phyloP scores from a whole-genome alignment of 1,284 basidiomycete genomes.

The Apiotrichum brassicae region DNA sequence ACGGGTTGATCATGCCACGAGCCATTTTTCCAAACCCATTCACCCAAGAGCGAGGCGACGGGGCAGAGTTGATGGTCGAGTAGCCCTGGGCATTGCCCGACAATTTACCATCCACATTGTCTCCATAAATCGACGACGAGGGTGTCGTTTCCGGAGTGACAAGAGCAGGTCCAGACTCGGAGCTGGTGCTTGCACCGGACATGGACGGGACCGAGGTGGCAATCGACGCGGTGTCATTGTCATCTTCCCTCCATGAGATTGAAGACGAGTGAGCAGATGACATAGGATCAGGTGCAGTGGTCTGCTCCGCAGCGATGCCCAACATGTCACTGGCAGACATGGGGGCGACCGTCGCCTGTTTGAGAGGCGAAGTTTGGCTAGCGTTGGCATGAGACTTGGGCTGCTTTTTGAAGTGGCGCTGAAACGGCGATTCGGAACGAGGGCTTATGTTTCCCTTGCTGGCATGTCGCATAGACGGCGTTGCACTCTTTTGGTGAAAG shows the following conservation, averaged over 20 bases:
- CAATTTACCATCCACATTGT: conserved; percentile 2
- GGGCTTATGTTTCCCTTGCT: conserved; percentile 8
- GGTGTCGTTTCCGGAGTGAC: conserved; percentile 18
- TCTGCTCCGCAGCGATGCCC: conserved; percentile 5
- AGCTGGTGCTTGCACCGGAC: conserved; percentile 5
- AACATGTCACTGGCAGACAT: conserved; percentile 19
- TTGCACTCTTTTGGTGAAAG: conserved; percentile 34
- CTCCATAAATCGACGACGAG: conserved; percentile 12
- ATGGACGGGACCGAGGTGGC: conserved; percentile 17
- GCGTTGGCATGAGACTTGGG: conserved; percentile 1
- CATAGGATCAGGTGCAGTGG: conserved; percentile 14
- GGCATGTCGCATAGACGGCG: conserved; percentile 34
- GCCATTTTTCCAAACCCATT: conserved; percentile 38
- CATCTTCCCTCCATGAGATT: conserved; percentile 9
- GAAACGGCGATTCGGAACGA: conserved; percentile 6
- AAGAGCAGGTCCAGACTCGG: conserved; percentile 3
- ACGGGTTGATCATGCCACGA: conserved; percentile 31
- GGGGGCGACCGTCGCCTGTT: conserved; percentile 10
- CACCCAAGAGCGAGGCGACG: conserved; percentile 30
- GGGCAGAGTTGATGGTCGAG: conserved; percentile 4
- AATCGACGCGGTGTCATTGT: conserved; percentile 14
- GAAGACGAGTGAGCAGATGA: conserved; percentile 1
- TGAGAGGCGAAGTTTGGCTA: conserved; percentile 11
- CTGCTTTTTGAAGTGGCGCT: conserved; percentile 11
- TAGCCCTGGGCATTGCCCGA: not conserved